A percentile compares a stretch with the other conserved stretches of the same genome.
Conservation (phyloP, 2,329 filamentous ascomycete species). For the Pyrenophora teres region DNA sequence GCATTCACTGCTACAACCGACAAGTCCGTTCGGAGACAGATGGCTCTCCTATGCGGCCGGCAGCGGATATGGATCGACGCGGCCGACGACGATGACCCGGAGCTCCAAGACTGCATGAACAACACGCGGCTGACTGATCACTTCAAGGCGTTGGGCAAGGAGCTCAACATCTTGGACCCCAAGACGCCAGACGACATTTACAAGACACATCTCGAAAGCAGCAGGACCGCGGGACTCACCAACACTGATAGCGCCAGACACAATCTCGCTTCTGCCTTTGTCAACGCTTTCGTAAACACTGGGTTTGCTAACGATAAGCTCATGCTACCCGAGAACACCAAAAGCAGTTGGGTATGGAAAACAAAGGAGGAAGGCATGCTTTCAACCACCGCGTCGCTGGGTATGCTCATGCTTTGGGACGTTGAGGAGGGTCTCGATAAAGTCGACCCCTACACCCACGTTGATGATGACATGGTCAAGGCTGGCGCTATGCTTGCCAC, state of each 20-base stretch:
- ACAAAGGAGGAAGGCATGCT: slow-evolving; percentile 98
- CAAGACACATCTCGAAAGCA: slow-evolving; percentile 97
- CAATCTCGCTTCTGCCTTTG: slow-evolving; percentile 93
- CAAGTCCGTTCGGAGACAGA: slow-evolving; percentile 83
- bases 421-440: slow-evolving; percentile 89
- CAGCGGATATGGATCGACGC: slow-evolving; percentile 85
- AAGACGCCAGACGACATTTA: slow-evolving; percentile 99
- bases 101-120: slow-evolving; percentile 80
- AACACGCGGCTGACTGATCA: slow-evolving; percentile 88
- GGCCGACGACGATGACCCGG: slow-evolving; percentile 71
- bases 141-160: slow-evolving; percentile 92
- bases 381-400: slow-evolving; percentile 91
- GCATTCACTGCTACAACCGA: slow-evolving; percentile 83
- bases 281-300: slow-evolving; percentile 96
- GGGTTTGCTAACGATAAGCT: slow-evolving; percentile 96
- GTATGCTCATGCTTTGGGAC: slow-evolving; percentile 91
- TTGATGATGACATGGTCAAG: slow-evolving; percentile 79
- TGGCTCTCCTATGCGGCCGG: slow-evolving; percentile 88
- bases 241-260: slow-evolving; percentile 95
- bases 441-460: slow-evolving; percentile 92
- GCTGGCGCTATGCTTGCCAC: slow-evolving; percentile 91
- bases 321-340: slow-evolving; percentile 84
- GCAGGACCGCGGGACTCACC: slow-evolving; percentile 86
- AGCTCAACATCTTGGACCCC: slow-evolving; percentile 94
- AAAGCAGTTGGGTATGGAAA: slow-evolving; percentile 97